A percentile compares a stretch with the other conserved stretches of the same genome.
These are phyloP conservation scores for Mucor saturninus DNA, from an alignment of 371 early-diverging fungal species.

Conservation along the genomic window DNA sequence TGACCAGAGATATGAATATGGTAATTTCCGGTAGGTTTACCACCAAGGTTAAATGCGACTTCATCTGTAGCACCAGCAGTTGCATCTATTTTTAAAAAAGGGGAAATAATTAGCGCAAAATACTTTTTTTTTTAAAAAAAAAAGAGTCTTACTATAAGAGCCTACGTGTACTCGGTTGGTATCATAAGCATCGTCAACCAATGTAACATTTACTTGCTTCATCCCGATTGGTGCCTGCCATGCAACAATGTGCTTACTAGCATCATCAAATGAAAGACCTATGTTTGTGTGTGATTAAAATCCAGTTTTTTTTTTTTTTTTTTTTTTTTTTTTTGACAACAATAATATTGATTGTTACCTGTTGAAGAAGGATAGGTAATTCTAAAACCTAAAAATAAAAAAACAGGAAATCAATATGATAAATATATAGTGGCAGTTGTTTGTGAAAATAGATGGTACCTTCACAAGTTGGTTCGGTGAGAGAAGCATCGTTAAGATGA, in stretches of 20 bases:
- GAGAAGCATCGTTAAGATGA: conserved; percentile 35
- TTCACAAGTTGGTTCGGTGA: conserved; percentile 16
- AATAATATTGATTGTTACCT: conserved; percentile 17
- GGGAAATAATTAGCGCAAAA: not conserved
- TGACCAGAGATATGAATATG: conserved; percentile 38
- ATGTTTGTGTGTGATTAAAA: not conserved
- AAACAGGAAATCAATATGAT: not conserved
- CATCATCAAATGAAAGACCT: conserved; percentile 43
- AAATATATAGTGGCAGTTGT: not conserved
- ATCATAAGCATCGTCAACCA: conserved; percentile 25
- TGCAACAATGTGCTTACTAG: conserved; percentile 41
- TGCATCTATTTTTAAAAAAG: conserved; percentile 30
- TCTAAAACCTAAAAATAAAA: conserved; percentile 32
- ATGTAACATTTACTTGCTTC: conserved; percentile 38
- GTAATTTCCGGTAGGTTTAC: conserved; percentile 30
- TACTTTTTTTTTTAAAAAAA: not conserved
- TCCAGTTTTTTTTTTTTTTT: not conserved
- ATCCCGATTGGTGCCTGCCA: conserved; percentile 38
- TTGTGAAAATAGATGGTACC: conserved; percentile 1
- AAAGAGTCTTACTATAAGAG: conserved; percentile 35
- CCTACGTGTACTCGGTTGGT: conserved; percentile 28
- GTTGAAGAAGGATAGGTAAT: conserved; percentile 39
- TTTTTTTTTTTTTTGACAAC: not conserved
- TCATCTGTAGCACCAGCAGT: conserved; percentile 35
- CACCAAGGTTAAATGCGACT: conserved; percentile 31